Base-by-base conservation (phyloP, 2,329 filamentous ascomycete genomes). In the Xylaria hypoxylon region DNA sequence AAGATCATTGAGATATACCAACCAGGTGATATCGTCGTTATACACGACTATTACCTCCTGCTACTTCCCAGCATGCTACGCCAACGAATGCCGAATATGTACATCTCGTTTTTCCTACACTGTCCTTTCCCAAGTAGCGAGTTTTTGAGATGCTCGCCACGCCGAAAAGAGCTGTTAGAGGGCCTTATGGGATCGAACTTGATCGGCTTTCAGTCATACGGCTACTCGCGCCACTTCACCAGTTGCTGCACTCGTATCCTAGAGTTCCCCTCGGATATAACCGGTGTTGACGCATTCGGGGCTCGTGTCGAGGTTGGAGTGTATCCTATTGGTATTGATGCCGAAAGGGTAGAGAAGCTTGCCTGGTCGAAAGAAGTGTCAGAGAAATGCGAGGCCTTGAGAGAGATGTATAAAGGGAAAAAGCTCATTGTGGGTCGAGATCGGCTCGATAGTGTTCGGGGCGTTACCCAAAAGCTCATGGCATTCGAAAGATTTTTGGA, bases 121-220 rank as follows among this genome's bases (percentile, higher is more conserved):
- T 91, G 93, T 51, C 95, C 95, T 0, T 98, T 98, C 80, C 95
- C 95, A 38, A 97, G 94, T 80, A 97, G 93, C 84, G 96, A 98
- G 80, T 97, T 97, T 77, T 88, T 97, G 77, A 89, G 94, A 53
- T 97, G 94, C 78, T 84, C 97, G 62, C 92, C 93, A 42, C 89
- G 93, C 70, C 89, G 95, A 72, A 97, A 97, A 79, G 94, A 97
- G 77, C 86, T 98, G 11, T 84, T 98, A 15, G 93, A 96, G 72
- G 96, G 96, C 55, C 89, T 97, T 52, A 84, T 98, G 47, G 94
- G 95, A 19, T 89, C 95, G 62, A 97, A 97, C 79, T 90, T 98
- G 83, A 89, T 98, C 69, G 94, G 94, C 0, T 97, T 98, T 82
- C 95, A 98, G 80, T 96, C 94, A 7, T 96, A 94, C 82, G 96